Conservation (phyloP, 129 eudicot species). For the Escallonia herrerae region DNA sequence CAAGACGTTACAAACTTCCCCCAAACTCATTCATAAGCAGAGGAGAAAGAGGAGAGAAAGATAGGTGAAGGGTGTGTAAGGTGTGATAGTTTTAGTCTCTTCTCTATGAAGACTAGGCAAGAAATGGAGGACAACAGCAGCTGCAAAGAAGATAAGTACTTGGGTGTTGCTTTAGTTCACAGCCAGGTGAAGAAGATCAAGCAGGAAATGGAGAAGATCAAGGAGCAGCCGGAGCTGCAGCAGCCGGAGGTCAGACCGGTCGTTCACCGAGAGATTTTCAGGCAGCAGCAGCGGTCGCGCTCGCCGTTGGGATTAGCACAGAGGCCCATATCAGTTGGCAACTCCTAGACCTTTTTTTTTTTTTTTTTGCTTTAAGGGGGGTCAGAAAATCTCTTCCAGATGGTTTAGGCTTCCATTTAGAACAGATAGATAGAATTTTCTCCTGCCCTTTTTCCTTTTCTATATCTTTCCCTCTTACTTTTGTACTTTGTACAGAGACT, state of each 20-base stretch:
- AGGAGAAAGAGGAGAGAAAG: too few species aligned
- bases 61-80: not conserved
- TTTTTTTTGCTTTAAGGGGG: not conserved
- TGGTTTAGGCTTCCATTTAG: not conserved
- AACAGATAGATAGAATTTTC: conserved; percentile 1
- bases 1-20: not conserved
- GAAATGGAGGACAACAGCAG: conserved; percentile 4
- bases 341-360: not conserved
- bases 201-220: conserved; percentile 12
- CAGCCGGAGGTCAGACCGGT: conserved; percentile 7
- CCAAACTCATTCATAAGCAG: not conserved
- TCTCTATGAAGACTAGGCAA: not conserved
- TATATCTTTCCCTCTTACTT: not conserved
- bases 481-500: not conserved
- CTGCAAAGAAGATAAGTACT: not conserved
- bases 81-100: not conserved
- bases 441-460: not conserved
- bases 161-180: conserved; percentile 1
- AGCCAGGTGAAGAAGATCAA: conserved; percentile 8
- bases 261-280: not conserved
- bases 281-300: conserved; percentile 1
- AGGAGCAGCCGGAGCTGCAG: not conserved
- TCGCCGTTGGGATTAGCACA: conserved; percentile 5
- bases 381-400: not conserved
- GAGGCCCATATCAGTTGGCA: conserved; percentile 11